Base-by-base conservation (phyloP, 83 land plant species). In the Picea abies region DNA sequence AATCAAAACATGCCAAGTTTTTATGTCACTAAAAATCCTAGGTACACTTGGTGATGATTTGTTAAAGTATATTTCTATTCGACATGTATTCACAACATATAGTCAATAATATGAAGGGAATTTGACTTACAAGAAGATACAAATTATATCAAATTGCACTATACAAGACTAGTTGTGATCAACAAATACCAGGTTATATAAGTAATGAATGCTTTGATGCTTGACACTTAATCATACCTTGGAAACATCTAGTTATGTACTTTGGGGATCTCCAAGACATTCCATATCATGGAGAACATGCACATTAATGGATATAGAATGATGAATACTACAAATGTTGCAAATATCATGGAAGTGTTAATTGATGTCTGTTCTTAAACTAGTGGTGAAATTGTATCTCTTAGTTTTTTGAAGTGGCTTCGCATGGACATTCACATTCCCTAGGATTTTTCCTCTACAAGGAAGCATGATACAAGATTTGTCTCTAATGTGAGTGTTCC, bases 271-370 rank as follows among this genome's bases (percentile, higher is more conserved):
- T 69, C 25, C 85, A 52, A 25, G n/a, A 4, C 2, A 44, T 67
- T 25, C 41, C 9, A 72, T 76, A 15, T n/a, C 35, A 16, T 39
- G 37, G 39, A 78, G 72, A 88, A 80, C 72, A 79, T 90, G 1
- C 87, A 86, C 67, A 47, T 73, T 20, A 67, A 47, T 32, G 86
- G 82, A 65, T 79, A 17, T 20, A 82, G 87, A 44, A 81, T 56
- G 65, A 14, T 91, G 12, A 83, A 88, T 58, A 60, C 77, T 37
- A 93, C 93, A 70, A 86, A 58, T 0, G 83, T 93, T 39, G 90
- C 97, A 39, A 94, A 95, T 87, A 95, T 90, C 44, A 87, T 90
- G 76, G 97, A 95, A 76, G 93, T 95, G 44, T 87, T 95, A 11
- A 91, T 95, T 25, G 97, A 95, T 4, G 94, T 91, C 23, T 91